Percentiles rank a stretch among this genome's conserved stretches.
These are phyloP conservation scores for Diaporthe caulivora DNA, from an alignment of 2,329 filamentous ascomycete species.

Conservation along the genomic window DNA sequence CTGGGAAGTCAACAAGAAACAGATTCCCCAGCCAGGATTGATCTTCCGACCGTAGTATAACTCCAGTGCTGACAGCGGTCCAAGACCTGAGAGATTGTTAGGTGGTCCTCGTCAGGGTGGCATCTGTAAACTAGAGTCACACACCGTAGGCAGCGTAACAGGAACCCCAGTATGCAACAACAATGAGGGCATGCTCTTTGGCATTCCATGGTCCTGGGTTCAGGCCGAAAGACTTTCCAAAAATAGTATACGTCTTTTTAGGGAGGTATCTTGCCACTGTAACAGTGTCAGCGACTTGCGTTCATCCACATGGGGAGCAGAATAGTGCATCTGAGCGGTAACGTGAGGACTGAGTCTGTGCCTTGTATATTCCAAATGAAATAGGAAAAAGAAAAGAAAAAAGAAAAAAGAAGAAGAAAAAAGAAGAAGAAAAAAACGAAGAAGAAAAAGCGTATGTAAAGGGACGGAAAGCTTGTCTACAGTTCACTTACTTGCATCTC, in stretches of 20 bases:
- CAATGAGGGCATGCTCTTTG: constrained; percentile 50
- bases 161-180: constrained; percentile 49
- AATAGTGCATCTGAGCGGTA: not conserved
- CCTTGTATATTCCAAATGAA: not conserved
- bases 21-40: constrained; percentile 46
- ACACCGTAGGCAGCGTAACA: constrained; percentile 34
- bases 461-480: not conserved
- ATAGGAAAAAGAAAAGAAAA: no score
- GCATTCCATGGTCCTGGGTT: constrained; percentile 51
- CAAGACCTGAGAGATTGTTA: constrained; percentile 47
- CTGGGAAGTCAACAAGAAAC: constrained; percentile 47
- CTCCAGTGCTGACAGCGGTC: constrained; percentile 47
- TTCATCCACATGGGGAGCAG: no score
- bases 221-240: constrained; percentile 48
- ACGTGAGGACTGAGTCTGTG: not conserved
- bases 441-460: not conserved
- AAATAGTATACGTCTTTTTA: constrained; percentile 42
- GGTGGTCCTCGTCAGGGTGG: constrained; percentile 23
- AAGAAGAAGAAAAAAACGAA: no score
- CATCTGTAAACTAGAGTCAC: not conserved
- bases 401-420: no score
- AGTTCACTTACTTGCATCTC: constrained; percentile 37
- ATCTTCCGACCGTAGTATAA: constrained; percentile 46
- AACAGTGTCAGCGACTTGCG: constrained; percentile 8
- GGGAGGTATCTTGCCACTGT: constrained; percentile 46